Evolutionary conservation across 176 grass and related monocot genomes (phyloP).

Genomic region (Cenchrus americanus): DNA sequence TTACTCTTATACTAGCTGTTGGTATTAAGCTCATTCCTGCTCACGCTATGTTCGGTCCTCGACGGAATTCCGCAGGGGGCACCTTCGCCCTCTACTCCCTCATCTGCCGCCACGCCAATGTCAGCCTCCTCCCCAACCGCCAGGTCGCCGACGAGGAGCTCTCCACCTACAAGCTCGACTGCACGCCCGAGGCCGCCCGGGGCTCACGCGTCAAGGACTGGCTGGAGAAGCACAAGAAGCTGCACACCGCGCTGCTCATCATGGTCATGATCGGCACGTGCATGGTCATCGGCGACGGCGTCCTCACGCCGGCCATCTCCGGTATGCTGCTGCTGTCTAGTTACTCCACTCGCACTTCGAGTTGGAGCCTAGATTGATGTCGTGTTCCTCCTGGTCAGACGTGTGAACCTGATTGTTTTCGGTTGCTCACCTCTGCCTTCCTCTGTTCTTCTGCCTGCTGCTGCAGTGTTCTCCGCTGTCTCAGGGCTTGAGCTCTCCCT

Average conservation of each 20-base stretch:
- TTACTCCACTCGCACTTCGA: neutral
- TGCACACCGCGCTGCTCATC: constrained; percentile 81
- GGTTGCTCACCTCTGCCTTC: neutral
- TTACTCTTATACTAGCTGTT: too few species aligned
- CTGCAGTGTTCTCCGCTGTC: constrained; percentile 92
- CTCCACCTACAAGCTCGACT: constrained; percentile 81
- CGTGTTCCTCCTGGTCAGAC: too few species aligned
- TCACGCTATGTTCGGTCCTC: too few species aligned
- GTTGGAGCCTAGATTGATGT: neutral
- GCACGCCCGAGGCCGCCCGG: constrained; percentile 39
- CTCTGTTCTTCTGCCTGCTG: constrained; percentile 23
- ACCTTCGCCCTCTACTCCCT: constrained; percentile 94
- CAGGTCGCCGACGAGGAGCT: constrained; percentile 93
- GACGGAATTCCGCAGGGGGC: constrained; percentile 26
- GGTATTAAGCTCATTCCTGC: too few species aligned
- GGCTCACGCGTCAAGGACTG: constrained; percentile 58
- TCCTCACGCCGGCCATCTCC: constrained; percentile 88
- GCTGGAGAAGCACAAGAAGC: constrained; percentile 69
- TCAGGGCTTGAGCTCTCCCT: constrained; percentile 92
- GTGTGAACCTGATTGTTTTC: neutral
- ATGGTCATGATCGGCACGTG: constrained; percentile 97
- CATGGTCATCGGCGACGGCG: constrained; percentile 97
- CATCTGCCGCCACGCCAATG: constrained; percentile 96
- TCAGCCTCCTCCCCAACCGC: constrained; percentile 89
- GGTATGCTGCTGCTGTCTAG: constrained; percentile 28